Evolutionary conservation across 441 rosid species (phyloP).

Genomic region (Viola pubescens): DNA sequence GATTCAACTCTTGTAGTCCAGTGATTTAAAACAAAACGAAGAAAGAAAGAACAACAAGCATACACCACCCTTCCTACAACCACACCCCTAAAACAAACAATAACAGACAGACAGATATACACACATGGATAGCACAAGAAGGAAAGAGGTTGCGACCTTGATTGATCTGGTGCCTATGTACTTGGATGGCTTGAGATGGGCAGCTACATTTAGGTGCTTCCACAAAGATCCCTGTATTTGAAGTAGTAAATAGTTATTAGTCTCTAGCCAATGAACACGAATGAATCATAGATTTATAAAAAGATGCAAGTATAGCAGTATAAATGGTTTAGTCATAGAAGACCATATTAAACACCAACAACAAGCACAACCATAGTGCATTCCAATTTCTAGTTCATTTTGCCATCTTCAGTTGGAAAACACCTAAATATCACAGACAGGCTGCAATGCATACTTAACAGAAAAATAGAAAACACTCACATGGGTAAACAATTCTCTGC

Average conservation of each 20-base stretch:
- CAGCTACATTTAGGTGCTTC: slow-evolving; percentile 1
- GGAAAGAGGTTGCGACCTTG: background rate
- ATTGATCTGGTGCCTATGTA: background rate
- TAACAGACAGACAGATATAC: background rate
- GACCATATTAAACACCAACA: background rate
- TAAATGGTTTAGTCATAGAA: background rate
- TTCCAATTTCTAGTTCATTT: background rate
- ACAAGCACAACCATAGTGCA: background rate
- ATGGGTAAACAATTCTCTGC: slow-evolving; percentile 27
- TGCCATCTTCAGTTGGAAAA: background rate
- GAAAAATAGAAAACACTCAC: slow-evolving; percentile 16
- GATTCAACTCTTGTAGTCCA: background rate
- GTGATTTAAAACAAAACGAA: too few relatives aligned
- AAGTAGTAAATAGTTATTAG: background rate
- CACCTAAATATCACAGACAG: background rate
- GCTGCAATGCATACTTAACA: background rate
- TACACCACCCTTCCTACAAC: background rate
- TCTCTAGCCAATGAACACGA: background rate
- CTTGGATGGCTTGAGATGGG: background rate
- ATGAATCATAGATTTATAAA: background rate
- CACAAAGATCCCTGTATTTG: slow-evolving; percentile 3
- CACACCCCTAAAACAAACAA: background rate
- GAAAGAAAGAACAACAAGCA: background rate
- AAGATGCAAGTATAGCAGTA: background rate
- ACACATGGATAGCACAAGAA: background rate